Conservation (phyloP, 345 rosid genomes). For the Euphorbia lathyris region DNA sequence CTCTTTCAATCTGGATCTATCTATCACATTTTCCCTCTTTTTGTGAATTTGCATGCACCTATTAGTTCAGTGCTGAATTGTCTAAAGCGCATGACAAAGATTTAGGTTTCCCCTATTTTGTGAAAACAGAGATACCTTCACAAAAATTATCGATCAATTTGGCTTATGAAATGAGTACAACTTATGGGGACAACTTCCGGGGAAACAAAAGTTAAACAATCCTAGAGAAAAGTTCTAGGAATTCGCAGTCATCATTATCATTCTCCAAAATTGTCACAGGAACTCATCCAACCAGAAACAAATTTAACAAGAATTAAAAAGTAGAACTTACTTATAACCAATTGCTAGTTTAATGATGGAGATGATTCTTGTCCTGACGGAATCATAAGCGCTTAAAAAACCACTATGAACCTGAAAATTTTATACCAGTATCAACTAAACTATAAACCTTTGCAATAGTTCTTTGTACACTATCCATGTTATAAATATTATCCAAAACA, state of each 20-base stretch:
- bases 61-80: not conserved
- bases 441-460: not conserved
- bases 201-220: not conserved
- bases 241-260: not conserved
- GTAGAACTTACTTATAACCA: conserved; percentile 58
- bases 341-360: conserved; percentile 63
- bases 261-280: not conserved
- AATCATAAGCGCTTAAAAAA: conserved; percentile 83
- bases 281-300: not conserved
- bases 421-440: conserved; percentile 13
- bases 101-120: not conserved
- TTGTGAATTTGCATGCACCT: not conserved
- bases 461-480: conserved; percentile 1
- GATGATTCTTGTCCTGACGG: conserved; percentile 76
- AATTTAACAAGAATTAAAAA: not conserved
- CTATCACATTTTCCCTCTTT: not conserved
- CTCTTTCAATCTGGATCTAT: not conserved
- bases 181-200: not conserved
- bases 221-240: not conserved
- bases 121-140: not conserved
- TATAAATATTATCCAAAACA: not conserved
- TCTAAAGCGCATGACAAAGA: not conserved
- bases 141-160: not conserved
- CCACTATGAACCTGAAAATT: conserved; percentile 85
- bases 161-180: not conserved